phyloP scores from a whole-genome alignment of 495 filamentous ascomycete genomes.

The Xanthoparmelia taractica region DNA sequence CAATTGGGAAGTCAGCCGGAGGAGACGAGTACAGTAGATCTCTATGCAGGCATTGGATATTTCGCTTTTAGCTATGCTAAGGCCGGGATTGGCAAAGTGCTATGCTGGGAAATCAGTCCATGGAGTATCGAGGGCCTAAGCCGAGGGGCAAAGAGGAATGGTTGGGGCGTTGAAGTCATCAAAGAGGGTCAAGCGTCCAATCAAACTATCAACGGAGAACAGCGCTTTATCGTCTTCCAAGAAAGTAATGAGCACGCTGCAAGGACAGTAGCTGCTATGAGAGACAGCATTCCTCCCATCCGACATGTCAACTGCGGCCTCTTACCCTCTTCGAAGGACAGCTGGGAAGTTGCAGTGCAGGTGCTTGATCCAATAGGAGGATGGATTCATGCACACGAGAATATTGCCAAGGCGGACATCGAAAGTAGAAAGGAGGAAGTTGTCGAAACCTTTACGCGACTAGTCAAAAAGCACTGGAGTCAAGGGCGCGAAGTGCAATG shows the following conservation, averaged over 20 bases:
- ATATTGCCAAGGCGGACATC: slow-evolving; percentile 59
- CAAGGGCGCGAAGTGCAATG: slow-evolving; percentile 13
- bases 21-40: slow-evolving; percentile 56
- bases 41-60: slow-evolving; percentile 91
- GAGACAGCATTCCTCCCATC: slow-evolving; percentile 29
- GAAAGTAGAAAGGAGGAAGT: slow-evolving; percentile 39
- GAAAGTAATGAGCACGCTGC: slow-evolving; percentile 25
- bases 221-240: slow-evolving; percentile 49
- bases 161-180: slow-evolving; percentile 52
- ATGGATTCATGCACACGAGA: slow-evolving; percentile 84
- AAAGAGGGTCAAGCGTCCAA: slow-evolving; percentile 28
- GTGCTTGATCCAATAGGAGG: slow-evolving; percentile 49
- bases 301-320: slow-evolving; percentile 77
- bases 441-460: slow-evolving; percentile 23
- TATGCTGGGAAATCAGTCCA: slow-evolving; percentile 83
- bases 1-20: slow-evolving; percentile 18
- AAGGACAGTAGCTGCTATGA: slow-evolving; percentile 13
- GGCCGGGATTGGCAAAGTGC: slow-evolving; percentile 59
- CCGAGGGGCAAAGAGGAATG: slow-evolving; percentile 60
- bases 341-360: slow-evolving; percentile 60
- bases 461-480: background rate
- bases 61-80: slow-evolving; percentile 74
- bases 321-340: slow-evolving; percentile 57
- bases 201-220: slow-evolving; percentile 28
- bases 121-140: slow-evolving; percentile 80